Conservation (phyloP, 2,329 filamentous ascomycete species). For the Aureobasidium sp. region DNA sequence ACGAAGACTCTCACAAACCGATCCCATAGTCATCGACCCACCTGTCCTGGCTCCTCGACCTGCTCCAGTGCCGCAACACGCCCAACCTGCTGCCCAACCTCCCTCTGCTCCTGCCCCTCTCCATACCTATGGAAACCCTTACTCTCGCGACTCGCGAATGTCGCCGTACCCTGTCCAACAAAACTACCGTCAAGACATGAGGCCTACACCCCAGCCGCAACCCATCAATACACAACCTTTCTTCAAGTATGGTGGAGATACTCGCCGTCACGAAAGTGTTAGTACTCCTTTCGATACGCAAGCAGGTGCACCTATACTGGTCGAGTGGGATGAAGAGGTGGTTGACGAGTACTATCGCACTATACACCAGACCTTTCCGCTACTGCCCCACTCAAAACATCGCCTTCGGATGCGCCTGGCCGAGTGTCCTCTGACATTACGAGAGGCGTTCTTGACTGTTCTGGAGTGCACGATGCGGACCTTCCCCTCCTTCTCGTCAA, state of each 20-base stretch:
- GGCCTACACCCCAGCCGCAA: not conserved
- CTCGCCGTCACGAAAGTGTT: slow-evolving; percentile 21
- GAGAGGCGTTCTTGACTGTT: slow-evolving; percentile 56
- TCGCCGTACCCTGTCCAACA: not conserved
- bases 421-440: slow-evolving; percentile 47
- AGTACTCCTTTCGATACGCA: slow-evolving; percentile 21
- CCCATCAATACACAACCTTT: slow-evolving; percentile 20
- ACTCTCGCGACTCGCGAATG: not conserved
- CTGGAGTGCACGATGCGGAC: slow-evolving; percentile 52
- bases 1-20: slow-evolving; percentile 6
- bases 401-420: slow-evolving; percentile 49
- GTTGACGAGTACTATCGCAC: slow-evolving; percentile 49
- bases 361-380: slow-evolving; percentile 59
- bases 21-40: not conserved
- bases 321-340: slow-evolving; percentile 39
- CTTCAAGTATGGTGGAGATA: slow-evolving; percentile 21
- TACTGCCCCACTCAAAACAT: slow-evolving; percentile 51
- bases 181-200: not conserved
- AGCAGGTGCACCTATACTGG: slow-evolving; percentile 17
- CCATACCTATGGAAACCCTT: not conserved
- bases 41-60: not conserved
- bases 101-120: not conserved
- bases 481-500: slow-evolving; percentile 32
- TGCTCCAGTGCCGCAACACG: not conserved
- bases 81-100: not conserved